These are phyloP conservation scores for Phytophthora rubi DNA, from an alignment of 352 stramenopile genomes.

Conservation along the genomic window DNA sequence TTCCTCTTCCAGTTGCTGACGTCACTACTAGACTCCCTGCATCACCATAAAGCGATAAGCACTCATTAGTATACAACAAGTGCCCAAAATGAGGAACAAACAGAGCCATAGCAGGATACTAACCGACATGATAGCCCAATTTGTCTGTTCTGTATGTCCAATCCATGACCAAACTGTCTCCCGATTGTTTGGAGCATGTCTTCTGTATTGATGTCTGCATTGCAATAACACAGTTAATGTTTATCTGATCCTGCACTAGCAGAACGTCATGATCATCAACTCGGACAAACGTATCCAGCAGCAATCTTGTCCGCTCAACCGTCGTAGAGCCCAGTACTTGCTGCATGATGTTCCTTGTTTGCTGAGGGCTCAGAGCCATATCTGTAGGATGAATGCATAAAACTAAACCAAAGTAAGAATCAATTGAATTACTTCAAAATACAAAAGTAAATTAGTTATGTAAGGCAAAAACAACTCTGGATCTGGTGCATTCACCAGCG, in stretches of 20 bases:
- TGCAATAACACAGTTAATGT: constrained; percentile 4
- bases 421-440: not conserved
- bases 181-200: constrained; percentile 4
- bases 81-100: not conserved
- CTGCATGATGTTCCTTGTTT: not conserved
- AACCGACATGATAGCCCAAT: constrained; percentile 11
- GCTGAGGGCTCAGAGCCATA: not conserved
- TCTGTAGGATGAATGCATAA: not conserved
- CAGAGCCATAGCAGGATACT: not conserved
- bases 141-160: constrained; percentile 23
- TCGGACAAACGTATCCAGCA: constrained; percentile 11
- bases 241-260: constrained; percentile 15
- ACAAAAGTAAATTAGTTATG: not conserved
- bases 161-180: constrained; percentile 9
- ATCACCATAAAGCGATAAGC: constrained; percentile 9
- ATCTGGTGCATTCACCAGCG: not conserved
- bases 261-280: constrained; percentile 13
- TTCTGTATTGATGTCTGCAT: constrained; percentile 15
- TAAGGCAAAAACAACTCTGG: not conserved
- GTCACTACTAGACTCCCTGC: constrained; percentile 26
- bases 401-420: not conserved
- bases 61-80: not conserved
- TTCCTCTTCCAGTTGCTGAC: constrained; percentile 18
- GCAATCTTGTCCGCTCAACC: not conserved
- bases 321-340: not conserved